Evolutionary conservation across 805 yeast species (phyloP), one percentile per base, ranked within the genome.

Genomic region (Metschnikowia hibisci): DNA sequence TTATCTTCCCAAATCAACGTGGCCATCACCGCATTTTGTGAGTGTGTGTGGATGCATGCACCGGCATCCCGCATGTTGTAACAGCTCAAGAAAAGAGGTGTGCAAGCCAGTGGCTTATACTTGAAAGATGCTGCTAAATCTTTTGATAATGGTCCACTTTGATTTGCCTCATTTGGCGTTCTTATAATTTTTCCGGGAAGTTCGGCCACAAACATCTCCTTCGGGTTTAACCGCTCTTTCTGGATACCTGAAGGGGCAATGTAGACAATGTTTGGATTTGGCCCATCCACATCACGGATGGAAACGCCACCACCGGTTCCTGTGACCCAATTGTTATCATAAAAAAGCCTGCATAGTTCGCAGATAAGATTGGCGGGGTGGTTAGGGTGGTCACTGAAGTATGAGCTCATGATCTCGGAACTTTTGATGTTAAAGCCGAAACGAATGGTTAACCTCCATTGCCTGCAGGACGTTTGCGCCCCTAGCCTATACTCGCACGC

Each of bases 251-350:
- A 85, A 4, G 98, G 97, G 0, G 97, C 95, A 32, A 90, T 74
- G 61, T 76, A 90, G 13, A 87, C 78, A 15, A 67, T 55, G 47
- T 79, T 72, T 13, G 69, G 68, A 43, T 67, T 65, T 10, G 32
- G 39, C 1, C 73, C 75, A 2, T 76, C 73, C 11, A 54, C 57
- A 38, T 77, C 72, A 42, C 82, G 66, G 39, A 90, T 83, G 26
- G 95, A 84, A 54, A 91, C 83, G 3, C 97, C 97, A 26, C 97
- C 98, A 3, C 96, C 97, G 1, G 98, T 91, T 3, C 97, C 97
- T 0, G 96, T 82, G 53, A 87, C 91, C 96, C 96, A 89, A 39
- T 86, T 84, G 57, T 84, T 84, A 52, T 77, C 72, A 61, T 84
- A 91, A 60, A 91, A 87, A 13, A 76, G 66, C 40, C 78, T 71